Percentiles rank a stretch among this genome's conserved stretches.
Conservation (phyloP, 352 stramenopile species). For the Thalassiosira hispida region DNA sequence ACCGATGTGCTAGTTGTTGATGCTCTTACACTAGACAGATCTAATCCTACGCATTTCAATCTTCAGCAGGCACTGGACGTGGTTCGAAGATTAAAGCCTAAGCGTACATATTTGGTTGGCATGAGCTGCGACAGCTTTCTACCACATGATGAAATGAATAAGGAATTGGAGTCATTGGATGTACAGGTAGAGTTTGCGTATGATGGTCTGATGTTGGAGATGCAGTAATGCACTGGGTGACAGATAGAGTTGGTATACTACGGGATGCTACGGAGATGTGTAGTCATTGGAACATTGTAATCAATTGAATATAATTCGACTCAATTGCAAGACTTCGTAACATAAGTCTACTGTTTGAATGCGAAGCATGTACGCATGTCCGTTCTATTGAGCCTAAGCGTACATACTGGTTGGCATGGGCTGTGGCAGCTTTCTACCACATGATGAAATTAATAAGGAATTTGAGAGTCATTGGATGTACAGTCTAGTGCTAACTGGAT, state of each 20-base stretch:
- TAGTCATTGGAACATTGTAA: too few relatives aligned
- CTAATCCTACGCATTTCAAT: slow-evolving; percentile 73
- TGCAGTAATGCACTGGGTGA: slow-evolving; percentile 13
- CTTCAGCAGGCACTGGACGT: slow-evolving; percentile 70
- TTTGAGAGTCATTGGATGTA: slow-evolving; percentile 49
- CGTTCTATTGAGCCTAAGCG: slow-evolving; percentile 62
- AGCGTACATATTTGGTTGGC: slow-evolving; percentile 74
- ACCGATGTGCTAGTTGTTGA: slow-evolving; percentile 83
- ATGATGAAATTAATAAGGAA: slow-evolving; percentile 65
- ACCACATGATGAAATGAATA: slow-evolving; percentile 64
- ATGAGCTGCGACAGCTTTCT: slow-evolving; percentile 82
- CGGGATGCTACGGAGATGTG: too few relatives aligned
- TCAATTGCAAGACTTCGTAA: too few relatives aligned
- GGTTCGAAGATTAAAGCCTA: slow-evolving; percentile 57
- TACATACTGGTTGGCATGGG: slow-evolving; percentile 82
- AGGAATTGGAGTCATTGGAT: slow-evolving; percentile 53
- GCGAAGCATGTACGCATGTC: too few relatives aligned
- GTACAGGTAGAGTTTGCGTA: slow-evolving; percentile 59
- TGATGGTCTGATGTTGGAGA: slow-evolving; percentile 56
- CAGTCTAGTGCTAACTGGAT: too few relatives aligned
- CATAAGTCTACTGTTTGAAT: too few relatives aligned
- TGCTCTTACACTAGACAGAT: slow-evolving; percentile 53
- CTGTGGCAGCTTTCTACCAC: slow-evolving; percentile 74
- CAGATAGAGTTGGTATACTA: too few relatives aligned
- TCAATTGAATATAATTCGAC: too few relatives aligned